phyloP scores from a whole-genome alignment of 345 rosid genomes.

The Tarenaya hassleriana region DNA sequence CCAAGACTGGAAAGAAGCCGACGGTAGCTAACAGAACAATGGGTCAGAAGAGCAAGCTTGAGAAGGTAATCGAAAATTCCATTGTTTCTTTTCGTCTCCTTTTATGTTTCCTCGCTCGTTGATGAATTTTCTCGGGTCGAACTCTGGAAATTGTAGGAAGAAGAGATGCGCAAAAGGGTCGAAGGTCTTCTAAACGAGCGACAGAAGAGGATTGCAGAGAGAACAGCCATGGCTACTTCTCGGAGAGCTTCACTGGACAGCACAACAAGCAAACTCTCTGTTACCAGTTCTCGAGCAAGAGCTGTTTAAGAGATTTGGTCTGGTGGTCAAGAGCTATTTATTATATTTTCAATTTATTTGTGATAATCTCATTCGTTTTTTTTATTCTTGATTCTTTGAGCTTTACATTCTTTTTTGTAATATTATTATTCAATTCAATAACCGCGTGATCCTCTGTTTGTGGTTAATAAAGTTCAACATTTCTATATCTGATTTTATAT shows the following conservation, averaged over 20 bases:
- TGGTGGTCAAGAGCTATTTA: constrained; percentile 13
- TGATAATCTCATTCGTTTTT: too few relatives aligned
- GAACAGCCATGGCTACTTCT: constrained; percentile 51
- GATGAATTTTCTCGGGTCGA: not conserved
- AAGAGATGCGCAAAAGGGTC: constrained; percentile 61
- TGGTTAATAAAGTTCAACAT: constrained; percentile 20
- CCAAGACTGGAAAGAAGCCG: constrained; percentile 40
- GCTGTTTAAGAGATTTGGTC: constrained; percentile 26
- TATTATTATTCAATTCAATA: not conserved
- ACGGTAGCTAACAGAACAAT: constrained; percentile 42
- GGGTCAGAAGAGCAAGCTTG: constrained; percentile 72
- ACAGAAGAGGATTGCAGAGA: constrained; percentile 79
- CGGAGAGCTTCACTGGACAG: constrained; percentile 37
- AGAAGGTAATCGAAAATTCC: constrained; percentile 40
- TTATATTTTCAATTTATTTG: too few relatives aligned
- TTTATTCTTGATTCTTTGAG: too few relatives aligned
- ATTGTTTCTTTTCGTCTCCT: constrained; percentile 4
- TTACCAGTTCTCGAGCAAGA: constrained; percentile 32
- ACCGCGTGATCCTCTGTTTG: constrained; percentile 4
- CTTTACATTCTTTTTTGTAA: too few relatives aligned
- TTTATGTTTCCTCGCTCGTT: too few relatives aligned
- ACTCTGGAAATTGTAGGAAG: constrained; percentile 43
- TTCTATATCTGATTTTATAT: constrained; percentile 1
- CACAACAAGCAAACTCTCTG: constrained; percentile 32
- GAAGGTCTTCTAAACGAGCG: constrained; percentile 57